Evolutionary conservation across 805 yeast species (phyloP).

Genomic region (Monosporozyma aerobia): DNA sequence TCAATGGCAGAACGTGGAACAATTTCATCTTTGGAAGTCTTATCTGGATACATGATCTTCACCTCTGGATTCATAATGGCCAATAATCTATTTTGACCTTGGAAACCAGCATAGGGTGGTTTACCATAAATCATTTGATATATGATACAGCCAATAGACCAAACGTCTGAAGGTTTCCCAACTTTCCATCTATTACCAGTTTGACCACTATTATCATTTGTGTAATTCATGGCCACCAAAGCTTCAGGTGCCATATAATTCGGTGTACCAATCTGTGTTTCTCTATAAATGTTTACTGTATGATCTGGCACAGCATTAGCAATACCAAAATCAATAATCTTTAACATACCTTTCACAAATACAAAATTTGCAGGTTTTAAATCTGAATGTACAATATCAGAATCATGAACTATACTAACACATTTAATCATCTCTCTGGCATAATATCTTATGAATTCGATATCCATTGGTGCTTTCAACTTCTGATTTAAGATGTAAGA

Average conservation of each 20-base stretch:
- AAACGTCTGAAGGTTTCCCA: constrained; percentile 90
- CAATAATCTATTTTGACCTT: constrained; percentile 65
- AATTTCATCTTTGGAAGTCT: constrained; percentile 46
- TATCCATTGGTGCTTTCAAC: constrained; percentile 42
- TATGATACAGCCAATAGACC: constrained; percentile 96
- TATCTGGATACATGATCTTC: constrained; percentile 54
- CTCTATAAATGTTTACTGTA: constrained; percentile 82
- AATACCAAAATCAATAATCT: constrained; percentile 90
- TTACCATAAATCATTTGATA: constrained; percentile 92
- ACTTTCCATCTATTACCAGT: constrained; percentile 48
- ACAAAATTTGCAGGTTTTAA: constrained; percentile 65
- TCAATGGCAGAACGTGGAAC: constrained; percentile 66
- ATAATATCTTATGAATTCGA: constrained; percentile 72
- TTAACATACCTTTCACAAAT: constrained; percentile 73
- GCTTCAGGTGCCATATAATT: constrained; percentile 98
- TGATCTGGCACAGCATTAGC: constrained; percentile 92
- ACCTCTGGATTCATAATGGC: constrained; percentile 84
- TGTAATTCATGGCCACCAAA: constrained; percentile 46
- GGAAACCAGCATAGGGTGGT: constrained; percentile 78
- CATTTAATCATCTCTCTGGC: constrained; percentile 72
- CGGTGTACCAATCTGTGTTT: constrained; percentile 89
- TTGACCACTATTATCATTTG: constrained; percentile 4
- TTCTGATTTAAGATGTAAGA: constrained; percentile 64
- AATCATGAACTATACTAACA: constrained; percentile 77
- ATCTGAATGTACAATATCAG: constrained; percentile 80